These are phyloP conservation scores for Colletotrichum neosansevieriae DNA, from an alignment of 2,329 filamentous ascomycete genomes.

Conservation along the genomic window DNA sequence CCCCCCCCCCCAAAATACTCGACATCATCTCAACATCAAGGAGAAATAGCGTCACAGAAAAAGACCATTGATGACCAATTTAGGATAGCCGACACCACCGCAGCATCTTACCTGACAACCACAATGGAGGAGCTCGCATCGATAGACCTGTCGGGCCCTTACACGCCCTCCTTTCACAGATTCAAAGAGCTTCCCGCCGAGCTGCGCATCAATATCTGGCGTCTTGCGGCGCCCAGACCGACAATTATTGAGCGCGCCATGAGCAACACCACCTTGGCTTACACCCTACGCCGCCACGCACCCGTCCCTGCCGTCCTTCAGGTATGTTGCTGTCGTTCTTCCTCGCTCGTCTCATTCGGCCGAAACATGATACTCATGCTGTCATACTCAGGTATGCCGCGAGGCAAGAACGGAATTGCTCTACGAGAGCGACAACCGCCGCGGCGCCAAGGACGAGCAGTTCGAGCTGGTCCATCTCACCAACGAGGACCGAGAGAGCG, in stretches of 20 bases:
- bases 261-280: slow-evolving; percentile 15
- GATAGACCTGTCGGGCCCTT: not conserved
- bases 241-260: slow-evolving; percentile 13
- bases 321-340: not conserved
- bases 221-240: slow-evolving; percentile 2
- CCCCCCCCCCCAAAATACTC: too few relatives aligned
- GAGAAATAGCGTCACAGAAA: too few relatives aligned
- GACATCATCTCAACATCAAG: not conserved
- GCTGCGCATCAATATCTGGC: slow-evolving; percentile 27
- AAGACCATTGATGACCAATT: too few relatives aligned
- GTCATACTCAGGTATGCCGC: slow-evolving; percentile 8
- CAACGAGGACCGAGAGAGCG: not conserved
- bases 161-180: slow-evolving; percentile 17
- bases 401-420: slow-evolving; percentile 25
- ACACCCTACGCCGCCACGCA: slow-evolving; percentile 10
- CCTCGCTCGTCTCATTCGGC: too few relatives aligned
- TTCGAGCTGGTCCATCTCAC: slow-evolving; percentile 16
- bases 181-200: slow-evolving; percentile 19
- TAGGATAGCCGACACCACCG: not conserved
- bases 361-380: not conserved
- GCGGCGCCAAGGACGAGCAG: not conserved
- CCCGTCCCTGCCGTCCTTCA: slow-evolving; percentile 14
- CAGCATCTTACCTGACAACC: not conserved
- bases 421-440: not conserved
- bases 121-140: not conserved